phyloP scores from a whole-genome alignment of 495 filamentous ascomycete species.

The Tetracladium setigerum region DNA sequence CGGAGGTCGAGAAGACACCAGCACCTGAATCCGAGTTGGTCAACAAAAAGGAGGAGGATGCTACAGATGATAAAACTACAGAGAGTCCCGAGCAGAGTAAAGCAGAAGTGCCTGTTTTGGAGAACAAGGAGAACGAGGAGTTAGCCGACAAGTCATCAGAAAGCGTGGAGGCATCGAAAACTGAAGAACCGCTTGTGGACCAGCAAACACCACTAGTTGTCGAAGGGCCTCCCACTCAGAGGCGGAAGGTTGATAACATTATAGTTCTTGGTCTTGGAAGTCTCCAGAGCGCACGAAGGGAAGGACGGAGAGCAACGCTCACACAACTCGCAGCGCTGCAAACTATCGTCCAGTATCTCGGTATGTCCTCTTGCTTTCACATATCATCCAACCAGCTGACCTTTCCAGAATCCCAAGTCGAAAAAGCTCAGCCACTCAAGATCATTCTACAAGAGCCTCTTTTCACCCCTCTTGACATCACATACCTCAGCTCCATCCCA shows the following conservation, averaged over 20 bases:
- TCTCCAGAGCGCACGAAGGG: slow-evolving; percentile 15
- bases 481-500: slow-evolving; percentile 41
- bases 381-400: not conserved
- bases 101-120: not conserved
- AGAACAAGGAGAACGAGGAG: no score
- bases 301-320: slow-evolving; percentile 20
- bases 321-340: slow-evolving; percentile 57
- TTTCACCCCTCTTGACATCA: slow-evolving; percentile 54
- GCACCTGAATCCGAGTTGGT: not conserved
- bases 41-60: no score
- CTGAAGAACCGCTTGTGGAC: no score
- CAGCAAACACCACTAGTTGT: no score
- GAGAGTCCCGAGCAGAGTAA: not conserved
- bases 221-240: not conserved
- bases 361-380: slow-evolving; percentile 16
- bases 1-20: not conserved
- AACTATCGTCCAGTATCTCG: slow-evolving; percentile 37
- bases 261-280: slow-evolving; percentile 51
- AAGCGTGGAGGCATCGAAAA: no score
- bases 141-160: no score
- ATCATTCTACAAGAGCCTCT: slow-evolving; percentile 63
- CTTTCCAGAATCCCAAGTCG: not conserved
- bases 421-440: slow-evolving; percentile 26
- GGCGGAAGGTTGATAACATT: slow-evolving; percentile 10
- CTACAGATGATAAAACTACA: not conserved